Conservation (phyloP, 73 alveolate genomes). For the Breviolum minutum region DNA sequence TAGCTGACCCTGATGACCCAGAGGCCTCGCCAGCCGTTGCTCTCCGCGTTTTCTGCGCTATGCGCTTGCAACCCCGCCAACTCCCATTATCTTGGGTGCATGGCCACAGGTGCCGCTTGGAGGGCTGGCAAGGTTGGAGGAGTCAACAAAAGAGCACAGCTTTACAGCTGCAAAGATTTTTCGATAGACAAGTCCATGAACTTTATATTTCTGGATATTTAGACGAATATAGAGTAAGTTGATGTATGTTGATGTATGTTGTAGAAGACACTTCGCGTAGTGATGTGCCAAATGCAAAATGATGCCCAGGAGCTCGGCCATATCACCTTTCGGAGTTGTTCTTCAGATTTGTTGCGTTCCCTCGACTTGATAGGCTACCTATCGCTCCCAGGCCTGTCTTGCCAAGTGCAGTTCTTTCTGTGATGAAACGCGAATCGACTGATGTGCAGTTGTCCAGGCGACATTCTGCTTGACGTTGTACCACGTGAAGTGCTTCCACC, state of each 20-base stretch:
- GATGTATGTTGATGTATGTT: background rate
- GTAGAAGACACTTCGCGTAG: background rate
- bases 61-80: conserved; percentile 14
- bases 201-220: background rate
- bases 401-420: background rate
- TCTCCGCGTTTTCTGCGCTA: conserved; percentile 45
- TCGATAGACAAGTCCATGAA: background rate
- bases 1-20: background rate
- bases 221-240: background rate
- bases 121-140: too few relatives aligned
- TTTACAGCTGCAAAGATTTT: background rate
- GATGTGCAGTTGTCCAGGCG: background rate
- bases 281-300: background rate
- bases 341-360: conserved; percentile 15
- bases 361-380: conserved; percentile 42
- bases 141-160: background rate
- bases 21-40: conserved; percentile 9
- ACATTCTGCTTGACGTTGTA: background rate
- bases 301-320: background rate
- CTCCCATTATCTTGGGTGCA: conserved; percentile 49
- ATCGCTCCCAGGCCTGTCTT: background rate
- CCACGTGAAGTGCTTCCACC: background rate
- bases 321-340: conserved; percentile 8
- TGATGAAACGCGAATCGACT: background rate
- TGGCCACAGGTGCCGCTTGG: background rate